Evolutionary conservation across 2,329 filamentous ascomycete species (phyloP).

Genomic region (Colletotrichum gloeosporioides): DNA sequence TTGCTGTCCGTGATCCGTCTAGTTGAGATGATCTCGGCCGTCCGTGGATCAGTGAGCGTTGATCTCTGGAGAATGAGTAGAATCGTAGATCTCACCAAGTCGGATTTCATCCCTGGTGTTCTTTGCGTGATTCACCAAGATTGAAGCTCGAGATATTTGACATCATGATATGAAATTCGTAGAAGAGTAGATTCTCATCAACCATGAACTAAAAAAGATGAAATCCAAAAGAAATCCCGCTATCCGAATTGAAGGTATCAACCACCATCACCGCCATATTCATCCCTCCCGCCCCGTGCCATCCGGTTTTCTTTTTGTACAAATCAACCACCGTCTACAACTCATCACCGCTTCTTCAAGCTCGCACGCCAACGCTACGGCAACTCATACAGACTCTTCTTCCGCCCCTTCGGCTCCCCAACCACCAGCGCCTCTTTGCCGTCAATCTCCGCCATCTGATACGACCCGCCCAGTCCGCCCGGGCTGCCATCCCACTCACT

Average conservation of each 20-base stretch:
- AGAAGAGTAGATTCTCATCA: slow-evolving; percentile 8
- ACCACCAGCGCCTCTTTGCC: slow-evolving; percentile 9
- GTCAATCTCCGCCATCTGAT: slow-evolving; percentile 18
- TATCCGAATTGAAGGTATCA: slow-evolving; percentile 8
- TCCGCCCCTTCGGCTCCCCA: neutral
- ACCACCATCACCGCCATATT: neutral
- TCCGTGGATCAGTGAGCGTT: neutral
- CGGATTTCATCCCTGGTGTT: neutral
- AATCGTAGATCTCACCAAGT: neutral
- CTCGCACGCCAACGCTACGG: neutral
- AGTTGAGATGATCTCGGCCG: neutral
- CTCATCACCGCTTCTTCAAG: neutral
- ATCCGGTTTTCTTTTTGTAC: neutral
- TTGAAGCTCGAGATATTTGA: neutral
- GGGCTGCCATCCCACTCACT: slow-evolving; percentile 13
- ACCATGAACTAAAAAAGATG: neutral
- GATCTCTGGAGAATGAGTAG: neutral
- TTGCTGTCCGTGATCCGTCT: neutral
- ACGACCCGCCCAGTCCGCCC: neutral
- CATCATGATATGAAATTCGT: neutral
- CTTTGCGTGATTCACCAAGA: neutral
- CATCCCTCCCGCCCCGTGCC: neutral
- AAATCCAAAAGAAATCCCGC: neutral
- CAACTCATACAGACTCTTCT: slow-evolving; percentile 17
- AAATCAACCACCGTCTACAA: neutral